Conservation (phyloP, 148 eudicot genomes). For the Camellia sinensis region DNA sequence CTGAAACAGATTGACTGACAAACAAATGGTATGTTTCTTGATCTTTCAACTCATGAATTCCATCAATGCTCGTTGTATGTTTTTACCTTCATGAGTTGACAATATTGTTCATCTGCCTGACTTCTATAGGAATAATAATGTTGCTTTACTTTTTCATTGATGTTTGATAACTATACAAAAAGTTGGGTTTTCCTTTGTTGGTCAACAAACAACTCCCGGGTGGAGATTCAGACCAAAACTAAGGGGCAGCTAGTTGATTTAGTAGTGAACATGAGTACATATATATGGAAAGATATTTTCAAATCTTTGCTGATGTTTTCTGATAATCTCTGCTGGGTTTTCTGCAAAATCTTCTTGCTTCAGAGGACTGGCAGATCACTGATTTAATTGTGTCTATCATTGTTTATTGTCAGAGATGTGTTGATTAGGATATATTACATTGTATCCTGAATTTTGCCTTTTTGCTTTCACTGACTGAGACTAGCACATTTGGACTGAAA, state of each 20-base stretch:
- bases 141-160: background rate
- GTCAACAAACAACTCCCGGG: background rate
- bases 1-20: constrained; percentile 70
- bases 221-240: background rate
- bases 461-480: background rate
- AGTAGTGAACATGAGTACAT: background rate
- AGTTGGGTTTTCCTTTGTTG: background rate
- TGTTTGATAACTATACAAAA: background rate
- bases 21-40: constrained; percentile 70
- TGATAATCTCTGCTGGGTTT: background rate
- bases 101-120: background rate
- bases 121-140: background rate
- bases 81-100: background rate
- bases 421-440: constrained; percentile 6
- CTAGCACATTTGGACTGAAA: background rate
- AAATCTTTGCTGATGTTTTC: constrained; percentile 4
- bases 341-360: background rate
- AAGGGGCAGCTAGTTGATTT: background rate
- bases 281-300: background rate
- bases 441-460: background rate
- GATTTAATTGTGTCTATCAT: background rate
- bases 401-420: background rate
- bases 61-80: background rate
- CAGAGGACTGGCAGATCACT: background rate
- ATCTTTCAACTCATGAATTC: constrained; percentile 11